Percentiles rank a stretch among this genome's conserved stretches.
Conservation (phyloP, 2,329 filamentous ascomycete species). For the Hypoxylon sp. region DNA sequence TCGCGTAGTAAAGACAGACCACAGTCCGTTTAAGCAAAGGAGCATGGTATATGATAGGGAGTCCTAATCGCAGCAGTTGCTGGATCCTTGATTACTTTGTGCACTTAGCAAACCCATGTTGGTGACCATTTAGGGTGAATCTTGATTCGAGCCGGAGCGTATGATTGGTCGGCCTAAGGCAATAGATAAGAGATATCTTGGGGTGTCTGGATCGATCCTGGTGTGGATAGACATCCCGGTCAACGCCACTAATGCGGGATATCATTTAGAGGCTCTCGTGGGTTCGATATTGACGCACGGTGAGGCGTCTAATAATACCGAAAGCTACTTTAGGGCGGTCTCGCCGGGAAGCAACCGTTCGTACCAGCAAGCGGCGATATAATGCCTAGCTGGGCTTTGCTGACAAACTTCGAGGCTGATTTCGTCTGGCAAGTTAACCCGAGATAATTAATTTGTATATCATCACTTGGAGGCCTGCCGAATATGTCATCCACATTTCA, state of each 20-base stretch:
- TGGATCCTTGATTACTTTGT: conserved; percentile 42
- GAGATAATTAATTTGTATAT: conserved; percentile 19
- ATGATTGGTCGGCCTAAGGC: conserved; percentile 40
- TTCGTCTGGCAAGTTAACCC: conserved; percentile 4
- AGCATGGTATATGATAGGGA: conserved; percentile 39
- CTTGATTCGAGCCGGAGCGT: conserved; percentile 27
- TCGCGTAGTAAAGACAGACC: conserved; percentile 37
- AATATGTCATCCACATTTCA: conserved; percentile 21
- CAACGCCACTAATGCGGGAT: conserved; percentile 42
- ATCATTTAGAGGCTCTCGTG: conserved; percentile 38
- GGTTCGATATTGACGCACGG: conserved; percentile 32
- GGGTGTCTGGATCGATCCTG: conserved; percentile 37
- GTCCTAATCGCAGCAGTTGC: conserved; percentile 26
- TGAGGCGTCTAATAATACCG: conserved; percentile 38
- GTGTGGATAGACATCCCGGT: conserved; percentile 32
- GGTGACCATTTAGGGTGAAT: conserved; percentile 42
- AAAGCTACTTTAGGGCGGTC: conserved; percentile 22
- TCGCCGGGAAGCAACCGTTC: conserved; percentile 18
- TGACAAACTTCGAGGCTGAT: conserved; percentile 10
- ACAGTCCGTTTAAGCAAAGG: conserved; percentile 14
- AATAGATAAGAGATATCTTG: conserved; percentile 46
- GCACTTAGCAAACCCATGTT: conserved; percentile 44
- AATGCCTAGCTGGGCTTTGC: conserved; percentile 17
- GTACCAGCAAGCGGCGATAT: conserved; percentile 20
- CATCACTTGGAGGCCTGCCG: conserved; percentile 20